Conservation (phyloP, 2,329 filamentous ascomycete genomes). For the Penicillium sp. region DNA sequence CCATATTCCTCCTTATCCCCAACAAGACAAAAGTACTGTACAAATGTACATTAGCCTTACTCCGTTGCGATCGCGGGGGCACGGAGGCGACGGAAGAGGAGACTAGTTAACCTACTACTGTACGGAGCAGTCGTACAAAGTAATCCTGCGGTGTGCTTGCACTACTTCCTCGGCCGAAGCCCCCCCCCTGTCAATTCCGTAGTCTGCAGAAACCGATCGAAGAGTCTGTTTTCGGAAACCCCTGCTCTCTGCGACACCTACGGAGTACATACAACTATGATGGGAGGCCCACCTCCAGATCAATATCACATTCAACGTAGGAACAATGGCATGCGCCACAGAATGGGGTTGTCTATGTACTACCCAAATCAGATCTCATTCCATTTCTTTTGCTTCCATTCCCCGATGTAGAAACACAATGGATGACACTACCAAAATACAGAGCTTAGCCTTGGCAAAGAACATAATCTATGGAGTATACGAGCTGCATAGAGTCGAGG, state of each 20-base stretch:
- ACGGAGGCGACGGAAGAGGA: background rate
- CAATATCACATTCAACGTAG: background rate
- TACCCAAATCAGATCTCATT: background rate
- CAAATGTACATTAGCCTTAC: background rate
- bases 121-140: slow-evolving; percentile 3
- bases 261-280: background rate
- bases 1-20: background rate
- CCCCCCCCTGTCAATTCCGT: slow-evolving; percentile 1
- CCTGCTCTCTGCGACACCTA: no score
- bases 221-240: slow-evolving; percentile 6
- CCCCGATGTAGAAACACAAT: background rate
- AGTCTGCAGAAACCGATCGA: background rate
- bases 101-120: no score
- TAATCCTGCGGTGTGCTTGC: slow-evolving; percentile 14
- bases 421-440: no score
- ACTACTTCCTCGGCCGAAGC: background rate
- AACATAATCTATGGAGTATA: no score
- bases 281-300: background rate
- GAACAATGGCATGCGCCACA: slow-evolving; percentile 7
- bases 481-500: no score
- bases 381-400: background rate
- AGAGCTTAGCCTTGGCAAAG: no score
- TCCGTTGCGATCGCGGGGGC: background rate
- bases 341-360: background rate
- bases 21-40: background rate